These are phyloP conservation scores for Puccinia horiana DNA, from an alignment of 1,284 basidiomycete species.

Conservation along the genomic window DNA sequence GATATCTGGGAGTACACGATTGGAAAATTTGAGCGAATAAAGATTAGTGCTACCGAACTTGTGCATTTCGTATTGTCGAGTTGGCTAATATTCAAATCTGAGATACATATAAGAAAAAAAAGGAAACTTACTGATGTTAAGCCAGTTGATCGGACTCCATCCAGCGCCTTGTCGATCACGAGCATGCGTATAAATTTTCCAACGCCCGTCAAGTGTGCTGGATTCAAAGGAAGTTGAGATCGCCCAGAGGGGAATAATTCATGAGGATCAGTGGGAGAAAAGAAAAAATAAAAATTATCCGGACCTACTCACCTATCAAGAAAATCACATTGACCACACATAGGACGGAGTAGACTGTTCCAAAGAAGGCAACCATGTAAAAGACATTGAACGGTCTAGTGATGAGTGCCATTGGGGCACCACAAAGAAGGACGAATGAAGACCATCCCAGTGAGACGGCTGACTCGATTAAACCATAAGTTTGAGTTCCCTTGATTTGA, in stretches of 20 bases:
- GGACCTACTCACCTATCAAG: constrained; percentile 25
- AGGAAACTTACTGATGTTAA: constrained; percentile 34
- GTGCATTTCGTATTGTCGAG: not conserved
- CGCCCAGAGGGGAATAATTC: not conserved
- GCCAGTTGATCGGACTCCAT: constrained; percentile 44
- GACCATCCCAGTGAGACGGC: not conserved
- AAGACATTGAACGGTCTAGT: constrained; percentile 37
- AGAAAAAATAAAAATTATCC: not conserved
- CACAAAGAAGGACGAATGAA: constrained; percentile 15
- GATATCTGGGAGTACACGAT: not conserved
- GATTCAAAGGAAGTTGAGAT: not conserved
- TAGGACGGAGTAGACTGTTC: constrained; percentile 27
- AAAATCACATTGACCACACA: constrained; percentile 34
- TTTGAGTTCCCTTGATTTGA: constrained; percentile 26
- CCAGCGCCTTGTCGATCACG: constrained; percentile 31
- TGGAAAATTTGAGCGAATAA: not conserved
- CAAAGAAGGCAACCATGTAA: constrained; percentile 31
- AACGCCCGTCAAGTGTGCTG: constrained; percentile 29
- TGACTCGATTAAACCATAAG: constrained; percentile 23
- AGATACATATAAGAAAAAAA: not conserved
- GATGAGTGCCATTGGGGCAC: constrained; percentile 26
- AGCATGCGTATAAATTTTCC: constrained; percentile 30
- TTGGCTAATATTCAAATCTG: no score
- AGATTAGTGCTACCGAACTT: not conserved
- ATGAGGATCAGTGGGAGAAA: not conserved